Evolutionary conservation across 2,329 filamentous ascomycete genomes (phyloP).

Genomic region (Phyllachora maydis): DNA sequence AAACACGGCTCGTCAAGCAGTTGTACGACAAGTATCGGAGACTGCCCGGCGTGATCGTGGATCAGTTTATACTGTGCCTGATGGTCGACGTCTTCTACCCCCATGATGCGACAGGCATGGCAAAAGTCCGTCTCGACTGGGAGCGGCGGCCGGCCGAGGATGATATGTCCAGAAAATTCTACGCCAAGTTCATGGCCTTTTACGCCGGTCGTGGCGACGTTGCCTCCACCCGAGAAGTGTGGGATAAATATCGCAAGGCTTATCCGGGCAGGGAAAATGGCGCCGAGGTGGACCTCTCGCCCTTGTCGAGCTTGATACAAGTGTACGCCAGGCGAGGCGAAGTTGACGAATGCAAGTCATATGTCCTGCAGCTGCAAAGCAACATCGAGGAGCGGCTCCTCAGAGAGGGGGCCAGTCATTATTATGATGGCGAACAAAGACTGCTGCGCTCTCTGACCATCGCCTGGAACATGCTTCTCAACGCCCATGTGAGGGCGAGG

Average conservation of each 20-base stretch:
- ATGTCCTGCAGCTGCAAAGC: conserved; percentile 40
- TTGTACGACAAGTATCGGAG: no score
- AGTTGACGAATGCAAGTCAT: conserved; percentile 29
- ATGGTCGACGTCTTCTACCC: conserved; percentile 22
- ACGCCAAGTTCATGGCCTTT: conserved; percentile 24
- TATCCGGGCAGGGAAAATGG: conserved; percentile 2
- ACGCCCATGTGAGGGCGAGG: conserved; percentile 43
- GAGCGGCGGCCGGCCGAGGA: conserved; percentile 14
- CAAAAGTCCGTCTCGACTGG: conserved; percentile 28
- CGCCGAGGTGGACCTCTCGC: conserved; percentile 6
- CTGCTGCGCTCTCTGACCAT: no score
- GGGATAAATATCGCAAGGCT: conserved; percentile 17
- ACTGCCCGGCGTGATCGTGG: no score
- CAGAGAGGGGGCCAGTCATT: no score
- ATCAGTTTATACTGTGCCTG: conserved; percentile 20
- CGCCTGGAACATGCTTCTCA: conserved; percentile 61
- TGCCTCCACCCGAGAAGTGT: conserved; percentile 20
- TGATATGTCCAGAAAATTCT: conserved; percentile 20
- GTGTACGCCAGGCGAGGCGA: conserved; percentile 53
- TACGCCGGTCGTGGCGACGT: conserved; percentile 26
- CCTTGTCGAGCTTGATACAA: conserved; percentile 40
- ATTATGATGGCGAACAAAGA: no score
- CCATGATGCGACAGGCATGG: conserved; percentile 16
- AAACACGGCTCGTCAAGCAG: no score
- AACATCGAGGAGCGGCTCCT: conserved; percentile 35